phyloP scores from a whole-genome alignment of 2,329 filamentous ascomycete species.

The Fusarium temperatum region DNA sequence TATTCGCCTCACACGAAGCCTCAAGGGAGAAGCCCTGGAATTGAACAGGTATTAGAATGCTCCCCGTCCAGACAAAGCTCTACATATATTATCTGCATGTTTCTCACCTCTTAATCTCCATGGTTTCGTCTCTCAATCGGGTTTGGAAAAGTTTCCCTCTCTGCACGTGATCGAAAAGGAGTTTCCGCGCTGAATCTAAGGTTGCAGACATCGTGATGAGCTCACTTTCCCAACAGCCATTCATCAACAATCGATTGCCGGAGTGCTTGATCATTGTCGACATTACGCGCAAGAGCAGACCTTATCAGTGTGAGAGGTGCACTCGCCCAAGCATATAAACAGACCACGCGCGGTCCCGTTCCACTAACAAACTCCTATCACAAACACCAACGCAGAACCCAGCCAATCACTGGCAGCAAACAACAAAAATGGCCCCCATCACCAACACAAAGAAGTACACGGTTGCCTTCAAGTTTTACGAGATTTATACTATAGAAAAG shows the following conservation, averaged over 20 bases:
- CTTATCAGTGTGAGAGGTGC: neutral
- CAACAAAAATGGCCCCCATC: neutral
- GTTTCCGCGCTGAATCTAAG: neutral
- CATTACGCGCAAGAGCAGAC: fast-evolving
- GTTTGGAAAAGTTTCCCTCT: fast-evolving
- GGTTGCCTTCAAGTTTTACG: neutral
- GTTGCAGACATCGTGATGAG: neutral
- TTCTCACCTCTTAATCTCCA: fast-evolving
- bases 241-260: no score
- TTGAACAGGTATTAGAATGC: neutral
- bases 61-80: no score
- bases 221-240: fast-evolving
- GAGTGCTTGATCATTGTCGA: neutral
- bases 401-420: neutral
- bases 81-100: no score
- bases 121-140: fast-evolving
- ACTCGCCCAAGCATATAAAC: neutral
- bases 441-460: fast-evolving
- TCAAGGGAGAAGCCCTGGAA: no score
- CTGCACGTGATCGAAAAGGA: fast-evolving
- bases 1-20: no score
- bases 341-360: neutral
- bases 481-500: neutral
- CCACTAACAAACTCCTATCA: neutral
- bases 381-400: neutral